phyloP scores from a whole-genome alignment of 2,329 filamentous ascomycete species.

The Fusarium sublunatum region DNA sequence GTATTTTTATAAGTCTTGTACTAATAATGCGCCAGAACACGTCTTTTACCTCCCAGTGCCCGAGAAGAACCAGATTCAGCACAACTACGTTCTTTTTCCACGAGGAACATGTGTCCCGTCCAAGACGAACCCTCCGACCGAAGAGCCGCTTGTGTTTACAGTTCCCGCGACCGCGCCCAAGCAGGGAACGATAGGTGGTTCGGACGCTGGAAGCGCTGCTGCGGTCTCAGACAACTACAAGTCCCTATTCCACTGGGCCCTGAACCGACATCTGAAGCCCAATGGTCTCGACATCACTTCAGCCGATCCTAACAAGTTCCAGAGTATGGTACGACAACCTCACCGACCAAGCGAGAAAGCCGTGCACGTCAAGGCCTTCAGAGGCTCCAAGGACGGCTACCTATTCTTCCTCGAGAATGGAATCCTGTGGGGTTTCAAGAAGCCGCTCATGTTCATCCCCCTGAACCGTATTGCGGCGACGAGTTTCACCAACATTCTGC shows the following conservation, averaged over 20 bases:
- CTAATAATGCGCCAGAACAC: conserved; percentile 59
- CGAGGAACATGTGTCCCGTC: conserved; percentile 64
- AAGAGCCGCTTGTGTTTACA: conserved; percentile 73
- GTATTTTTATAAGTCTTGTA: not conserved
- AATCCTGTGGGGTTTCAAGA: conserved; percentile 78
- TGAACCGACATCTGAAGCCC: conserved; percentile 63
- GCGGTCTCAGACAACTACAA: conserved; percentile 69
- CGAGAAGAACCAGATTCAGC: conserved; percentile 72
- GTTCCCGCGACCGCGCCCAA: conserved; percentile 70
- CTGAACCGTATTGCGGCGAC: conserved; percentile 69
- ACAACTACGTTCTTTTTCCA: conserved; percentile 74
- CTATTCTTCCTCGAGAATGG: conserved; percentile 74
- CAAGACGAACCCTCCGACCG: conserved; percentile 55
- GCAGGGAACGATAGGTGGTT: conserved; percentile 65
- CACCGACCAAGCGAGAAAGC: conserved; percentile 71
- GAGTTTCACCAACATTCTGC: conserved; percentile 75
- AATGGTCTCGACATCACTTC: conserved; percentile 62
- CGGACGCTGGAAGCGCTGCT: conserved; percentile 60
- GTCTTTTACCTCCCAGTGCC: conserved; percentile 73
- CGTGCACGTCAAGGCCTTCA: conserved; percentile 73
- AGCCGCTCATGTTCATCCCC: conserved; percentile 73
- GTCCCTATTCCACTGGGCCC: conserved; percentile 70
- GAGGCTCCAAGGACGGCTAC: conserved; percentile 75
- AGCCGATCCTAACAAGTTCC: conserved; percentile 67
- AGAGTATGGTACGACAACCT: conserved; percentile 66